phyloP scores from a whole-genome alignment of 2,329 filamentous ascomycete genomes.

The Hortaea sp. region DNA sequence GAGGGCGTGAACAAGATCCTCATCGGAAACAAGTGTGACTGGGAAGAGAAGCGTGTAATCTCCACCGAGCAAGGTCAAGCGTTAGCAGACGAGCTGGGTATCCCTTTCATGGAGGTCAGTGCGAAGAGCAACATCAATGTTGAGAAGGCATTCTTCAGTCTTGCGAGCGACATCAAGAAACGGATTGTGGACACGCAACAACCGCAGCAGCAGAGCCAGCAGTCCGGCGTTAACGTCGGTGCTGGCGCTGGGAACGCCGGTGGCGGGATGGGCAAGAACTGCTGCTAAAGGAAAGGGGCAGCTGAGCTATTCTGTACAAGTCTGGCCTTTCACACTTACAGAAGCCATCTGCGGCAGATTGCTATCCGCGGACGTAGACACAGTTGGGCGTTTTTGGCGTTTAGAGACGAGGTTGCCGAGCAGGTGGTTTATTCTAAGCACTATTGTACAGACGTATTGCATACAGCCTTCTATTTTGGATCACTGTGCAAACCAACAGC shows the following conservation, averaged over 20 bases:
- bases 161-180: constrained; percentile 97
- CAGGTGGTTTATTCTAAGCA: too few relatives aligned
- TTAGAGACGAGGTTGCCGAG: too few relatives aligned
- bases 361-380: too few relatives aligned
- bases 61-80: constrained; percentile 88
- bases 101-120: constrained; percentile 96
- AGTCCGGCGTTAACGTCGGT: constrained; percentile 21
- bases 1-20: constrained; percentile 99
- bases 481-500: too few relatives aligned
- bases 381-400: too few relatives aligned
- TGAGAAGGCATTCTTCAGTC: constrained; percentile 93
- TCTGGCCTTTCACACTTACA: too few relatives aligned
- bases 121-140: constrained; percentile 99
- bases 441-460: too few relatives aligned
- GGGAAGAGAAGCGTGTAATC: constrained; percentile 96
- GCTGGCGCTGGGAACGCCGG: constrained; percentile 16
- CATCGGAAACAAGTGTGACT: constrained; percentile 99
- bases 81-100: constrained; percentile 88
- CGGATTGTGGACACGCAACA: constrained; percentile 72
- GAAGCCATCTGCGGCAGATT: too few relatives aligned
- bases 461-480: too few relatives aligned
- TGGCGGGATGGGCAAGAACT: constrained; percentile 36
- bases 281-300: constrained; percentile 50
- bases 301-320: background rate
- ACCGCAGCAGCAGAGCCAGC: constrained; percentile 67